These are phyloP conservation scores for Pleoardoris graminearum DNA, from an alignment of 2,329 filamentous ascomycete species.

Conservation along the genomic window DNA sequence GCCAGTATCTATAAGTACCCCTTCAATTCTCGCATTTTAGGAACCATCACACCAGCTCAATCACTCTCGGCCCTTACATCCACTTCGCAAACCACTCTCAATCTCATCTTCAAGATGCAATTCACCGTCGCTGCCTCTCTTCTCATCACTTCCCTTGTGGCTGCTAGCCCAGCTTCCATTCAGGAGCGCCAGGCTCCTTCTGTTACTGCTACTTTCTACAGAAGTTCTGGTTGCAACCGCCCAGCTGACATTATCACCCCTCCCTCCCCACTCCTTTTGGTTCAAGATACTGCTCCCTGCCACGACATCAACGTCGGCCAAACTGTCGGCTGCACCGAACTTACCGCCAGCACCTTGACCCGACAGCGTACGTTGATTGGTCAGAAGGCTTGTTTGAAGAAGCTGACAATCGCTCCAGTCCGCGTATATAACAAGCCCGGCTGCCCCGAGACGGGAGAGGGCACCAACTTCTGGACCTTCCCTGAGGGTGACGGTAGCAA, in stretches of 20 bases:
- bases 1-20: neutral
- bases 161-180: neutral
- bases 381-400: neutral
- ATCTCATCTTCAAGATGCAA: neutral
- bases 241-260: constrained; percentile 1
- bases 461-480: neutral
- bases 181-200: neutral
- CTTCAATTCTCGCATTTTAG: neutral
- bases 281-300: constrained; percentile 2
- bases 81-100: neutral
- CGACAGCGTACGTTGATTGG: neutral
- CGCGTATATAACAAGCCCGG: neutral
- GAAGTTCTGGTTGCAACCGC: neutral
- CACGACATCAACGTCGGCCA: neutral
- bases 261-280: neutral
- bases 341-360: constrained; percentile 2
- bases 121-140: neutral
- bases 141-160: neutral
- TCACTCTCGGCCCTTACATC: neutral
- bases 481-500: no score
- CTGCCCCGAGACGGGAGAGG: neutral
- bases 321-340: constrained; percentile 3
- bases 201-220: constrained; percentile 1
- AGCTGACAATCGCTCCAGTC: neutral
- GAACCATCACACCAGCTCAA: neutral